Base-by-base conservation (phyloP, 192 early-diverging fungal species). In the Backusella australiensis region DNA sequence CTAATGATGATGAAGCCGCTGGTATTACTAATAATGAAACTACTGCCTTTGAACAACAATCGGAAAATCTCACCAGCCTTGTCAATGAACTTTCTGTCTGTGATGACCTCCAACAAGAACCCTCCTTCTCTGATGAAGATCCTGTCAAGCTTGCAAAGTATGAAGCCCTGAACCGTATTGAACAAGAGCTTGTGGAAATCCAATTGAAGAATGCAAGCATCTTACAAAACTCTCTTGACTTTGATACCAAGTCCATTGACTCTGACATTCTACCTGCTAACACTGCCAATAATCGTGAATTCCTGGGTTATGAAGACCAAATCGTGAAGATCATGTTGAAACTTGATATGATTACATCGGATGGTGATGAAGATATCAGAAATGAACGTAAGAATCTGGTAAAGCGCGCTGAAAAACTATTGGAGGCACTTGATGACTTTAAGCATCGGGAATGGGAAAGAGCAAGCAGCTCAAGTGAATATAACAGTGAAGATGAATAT, bases 361-460 rank as follows among this genome's bases (percentile, higher is more conserved):
- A 79, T 52, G 81, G 77, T 26, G 66, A 79, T 4, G 35, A 68
- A 23, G 69, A 23, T 17, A 68, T 82, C 8, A 63, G 78, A 36
- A 44, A 46, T 17, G 35, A 73, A 34, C 77, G 81, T 6, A 76
- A 74, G 5, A 34, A 3, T 6, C 17, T 82, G 15, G 78, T 82
- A 19, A 72, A 72, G 34, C 49, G 26, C 6, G 77, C 81, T 14
- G 77, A 82, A 52, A 44, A 67, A 3, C n/a, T 82, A 8, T 68
- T 82, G 56, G 46, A 70, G n/a, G 39, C 7, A 11, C 34, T 82
- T 11, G 81, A 82, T 69, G 44, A 76, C 12, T 75, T 79, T 71
- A 82, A 79, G 71, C 73, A 73, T 26, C 63, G 68, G 0, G 81
- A 82, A 73, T 82, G 81, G 81, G 71, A 79, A 73, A 74, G 52